phyloP scores from a whole-genome alignment of 2,329 filamentous ascomycete genomes.

The Proliferodiscus dingleyae region DNA sequence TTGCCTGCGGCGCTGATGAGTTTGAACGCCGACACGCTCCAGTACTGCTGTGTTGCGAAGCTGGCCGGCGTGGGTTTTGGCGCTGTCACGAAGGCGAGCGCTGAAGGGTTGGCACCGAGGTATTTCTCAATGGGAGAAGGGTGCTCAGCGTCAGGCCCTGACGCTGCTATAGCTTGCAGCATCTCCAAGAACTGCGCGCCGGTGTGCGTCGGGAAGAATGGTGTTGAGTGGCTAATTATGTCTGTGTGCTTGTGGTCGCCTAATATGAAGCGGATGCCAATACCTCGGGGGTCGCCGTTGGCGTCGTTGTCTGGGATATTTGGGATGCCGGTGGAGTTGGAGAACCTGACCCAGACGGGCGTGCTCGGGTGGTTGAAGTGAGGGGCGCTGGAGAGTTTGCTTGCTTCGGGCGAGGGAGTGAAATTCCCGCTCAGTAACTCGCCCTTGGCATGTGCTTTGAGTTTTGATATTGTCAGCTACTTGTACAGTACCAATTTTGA shows the following conservation, averaged over 20 bases:
- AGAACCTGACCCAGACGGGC: constrained; percentile 44
- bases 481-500: neutral
- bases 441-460: constrained; percentile 49
- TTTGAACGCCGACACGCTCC: constrained; percentile 45
- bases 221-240: constrained; percentile 48
- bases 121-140: constrained; percentile 35
- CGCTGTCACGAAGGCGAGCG: constrained; percentile 42
- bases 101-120: constrained; percentile 41
- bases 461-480: constrained; percentile 1
- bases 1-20: constrained; percentile 38
- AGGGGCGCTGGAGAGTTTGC: constrained; percentile 40
- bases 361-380: constrained; percentile 44
- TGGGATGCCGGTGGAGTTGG: constrained; percentile 46
- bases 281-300: constrained; percentile 43
- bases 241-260: constrained; percentile 48
- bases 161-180: constrained; percentile 37
- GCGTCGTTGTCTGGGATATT: constrained; percentile 44
- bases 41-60: constrained; percentile 46
- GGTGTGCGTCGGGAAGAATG: constrained; percentile 47
- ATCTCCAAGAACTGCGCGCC: constrained; percentile 49
- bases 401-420: constrained; percentile 40
- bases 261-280: constrained; percentile 45
- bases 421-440: constrained; percentile 48
- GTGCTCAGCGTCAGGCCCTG: constrained; percentile 23
- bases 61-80: constrained; percentile 46